Base-by-base conservation (phyloP, 2,329 filamentous ascomycete species). In the Pleoardoris graminearum region DNA sequence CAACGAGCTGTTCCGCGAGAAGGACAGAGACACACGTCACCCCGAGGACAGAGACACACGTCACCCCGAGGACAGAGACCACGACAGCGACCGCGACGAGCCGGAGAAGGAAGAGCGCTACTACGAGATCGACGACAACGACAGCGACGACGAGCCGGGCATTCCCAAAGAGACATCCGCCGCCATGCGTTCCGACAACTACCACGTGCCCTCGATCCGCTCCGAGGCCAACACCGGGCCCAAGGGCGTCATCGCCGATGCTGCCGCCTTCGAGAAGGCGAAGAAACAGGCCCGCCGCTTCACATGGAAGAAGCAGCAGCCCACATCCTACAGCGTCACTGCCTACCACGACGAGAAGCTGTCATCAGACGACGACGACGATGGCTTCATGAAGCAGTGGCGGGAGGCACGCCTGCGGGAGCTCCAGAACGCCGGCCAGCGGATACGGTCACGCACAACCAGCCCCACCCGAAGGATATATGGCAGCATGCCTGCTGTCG, bases 161-260 rank as follows among this genome's bases (percentile, higher is more conserved):
- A 54, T 74, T 22, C 66, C 72, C 45, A 62, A 67, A 59, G 67
- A 86, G 65, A 7, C 19, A n/a, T n/a, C n/a, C n/a, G n/a, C 14
- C 44, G 16, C 21, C 32, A 85, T 85, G 72, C 82, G 85, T 47
- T 78, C 80, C 53, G 75, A 82, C 60, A 75, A 82, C 60, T 80
- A 79, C 71, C 76, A 76, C 62, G 76, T 80, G 70, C 73, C 89
- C 65, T 82, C 80, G 67, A 82, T 89, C 55, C 72, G 89, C 70
- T 84, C 78, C 48, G 86, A 87, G 52, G 82, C 85, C 60, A 86
- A 89, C 61, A 93, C 89, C 2, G 90, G 90, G 41, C 89, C 91
- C 61, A 93, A 93, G 78, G 90, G 90, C 57, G 90, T 94, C 72
- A 93, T 94, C 67, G 88, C 89, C 63, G 90, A 94, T 69, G 90